Evolutionary conservation across 192 early-diverging fungal species (phyloP).

Genomic region (Coemansia sp.): DNA sequence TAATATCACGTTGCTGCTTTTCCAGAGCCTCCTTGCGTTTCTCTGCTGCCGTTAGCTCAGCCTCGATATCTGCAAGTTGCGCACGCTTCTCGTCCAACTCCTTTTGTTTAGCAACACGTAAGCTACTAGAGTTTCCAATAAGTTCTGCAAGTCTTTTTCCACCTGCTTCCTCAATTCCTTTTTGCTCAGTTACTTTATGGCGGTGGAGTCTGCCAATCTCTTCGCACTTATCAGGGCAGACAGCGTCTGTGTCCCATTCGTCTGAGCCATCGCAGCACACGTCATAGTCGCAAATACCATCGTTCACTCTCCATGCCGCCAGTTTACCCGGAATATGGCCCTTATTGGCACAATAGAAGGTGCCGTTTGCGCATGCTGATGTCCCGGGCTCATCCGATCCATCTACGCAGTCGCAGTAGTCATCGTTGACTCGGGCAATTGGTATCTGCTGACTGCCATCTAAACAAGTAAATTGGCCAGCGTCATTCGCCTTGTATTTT

Average conservation of each 20-base stretch:
- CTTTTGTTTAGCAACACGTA: slow-evolving; percentile 21
- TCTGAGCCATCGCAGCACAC: slow-evolving; percentile 95
- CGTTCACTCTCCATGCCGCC: slow-evolving; percentile 75
- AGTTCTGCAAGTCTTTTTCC: slow-evolving; percentile 18
- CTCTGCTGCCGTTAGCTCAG: slow-evolving; percentile 30
- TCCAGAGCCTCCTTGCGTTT: slow-evolving; percentile 26
- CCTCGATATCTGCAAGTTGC: slow-evolving; percentile 15
- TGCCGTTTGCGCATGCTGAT: slow-evolving; percentile 78
- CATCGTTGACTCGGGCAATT: slow-evolving; percentile 81
- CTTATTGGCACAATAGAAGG: slow-evolving; percentile 81
- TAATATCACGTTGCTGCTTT: slow-evolving; percentile 20
- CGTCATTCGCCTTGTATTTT: slow-evolving; percentile 19
- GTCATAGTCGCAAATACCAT: slow-evolving; percentile 90
- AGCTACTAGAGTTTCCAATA: slow-evolving; percentile 17
- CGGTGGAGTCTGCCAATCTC: slow-evolving; percentile 57
- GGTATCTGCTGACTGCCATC: slow-evolving; percentile 71
- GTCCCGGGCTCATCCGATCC: slow-evolving; percentile 96
- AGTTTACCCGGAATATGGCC: slow-evolving; percentile 72
- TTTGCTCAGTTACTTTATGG: slow-evolving; percentile 23
- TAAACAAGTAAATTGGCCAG: slow-evolving; percentile 63
- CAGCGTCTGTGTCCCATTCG: slow-evolving; percentile 60
- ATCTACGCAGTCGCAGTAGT: slow-evolving; percentile 96
- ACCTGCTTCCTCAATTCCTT: slow-evolving; percentile 18
- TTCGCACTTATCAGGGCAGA: slow-evolving; percentile 77
- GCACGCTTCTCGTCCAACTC: slow-evolving; percentile 15